Evolutionary conservation across 208 protist genomes (phyloP), one percentile per base, ranked within the genome.

Genomic region (Herpetomonas samuelpessoai): DNA sequence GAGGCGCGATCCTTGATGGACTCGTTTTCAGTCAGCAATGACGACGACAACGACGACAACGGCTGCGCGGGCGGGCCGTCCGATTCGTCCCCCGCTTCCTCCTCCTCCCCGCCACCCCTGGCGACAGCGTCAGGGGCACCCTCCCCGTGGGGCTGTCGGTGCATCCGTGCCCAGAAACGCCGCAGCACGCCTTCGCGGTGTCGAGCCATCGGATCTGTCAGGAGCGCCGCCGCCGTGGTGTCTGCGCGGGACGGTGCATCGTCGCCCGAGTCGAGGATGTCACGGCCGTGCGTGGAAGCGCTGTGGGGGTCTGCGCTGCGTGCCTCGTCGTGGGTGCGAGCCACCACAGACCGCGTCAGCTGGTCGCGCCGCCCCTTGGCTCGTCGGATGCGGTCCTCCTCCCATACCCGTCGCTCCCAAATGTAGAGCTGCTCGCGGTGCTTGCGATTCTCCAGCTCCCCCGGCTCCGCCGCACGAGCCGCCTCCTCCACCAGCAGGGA

Each of bases 401-500:
- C 19, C 71, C 71, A 78, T 35, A 65, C 53, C 14, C 46, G 56
- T 14, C 27, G 53, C 56, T 63, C 46, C 45, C 38, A 47, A 2
- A 55, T 57, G 50, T 79, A 79, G 0, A 70, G 0, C 6, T 48
- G 28, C 44, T 68, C 73, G 16, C 62, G 60, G 26, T 59, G 62
- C 4, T 24, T 41, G 22, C 73, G 66, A 21, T 29, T 4, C 41
- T 57, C 62, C 35, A 67, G 29, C 48, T 70, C 73, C 16, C 67
- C 73, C 0, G 73, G 73, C 9, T 41, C 49, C 16, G 62, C 55
- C 35, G 67, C 67, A 1, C 50, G 62, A 19, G 30, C 25, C 4
- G 68, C 62, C 68, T 74, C 62, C 58, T 79, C 68, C 22, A 74
- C 27, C 21, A 79, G 68, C 26, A 79, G 58, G 49, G 61, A 46